A percentile compares a stretch with the other conserved stretches of the same genome.
Conservation (phyloP, 305 asterid species). For the Coffea humblotiana region DNA sequence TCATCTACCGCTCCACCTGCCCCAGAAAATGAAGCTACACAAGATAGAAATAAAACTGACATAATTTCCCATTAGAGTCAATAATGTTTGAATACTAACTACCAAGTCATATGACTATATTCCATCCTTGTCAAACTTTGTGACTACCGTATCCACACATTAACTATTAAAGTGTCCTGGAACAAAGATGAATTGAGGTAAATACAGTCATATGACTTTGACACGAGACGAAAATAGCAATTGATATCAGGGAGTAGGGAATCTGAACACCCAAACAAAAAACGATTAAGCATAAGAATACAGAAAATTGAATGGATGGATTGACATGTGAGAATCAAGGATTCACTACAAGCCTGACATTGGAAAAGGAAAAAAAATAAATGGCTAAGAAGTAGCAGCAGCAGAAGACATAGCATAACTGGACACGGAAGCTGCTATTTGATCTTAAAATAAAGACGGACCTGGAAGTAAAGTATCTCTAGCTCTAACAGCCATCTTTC, state of each 20-base stretch:
- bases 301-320: background rate
- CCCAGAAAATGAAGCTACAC: too few species aligned
- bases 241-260: background rate
- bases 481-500: slow-evolving; percentile 95
- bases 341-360: background rate
- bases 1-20: background rate
- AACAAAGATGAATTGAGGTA: background rate
- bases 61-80: background rate
- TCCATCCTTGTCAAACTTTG: background rate
- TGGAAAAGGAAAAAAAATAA: background rate
- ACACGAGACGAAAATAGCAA: background rate
- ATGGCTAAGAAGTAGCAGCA: too few species aligned
- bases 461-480: slow-evolving; percentile 82
- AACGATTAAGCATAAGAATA: background rate
- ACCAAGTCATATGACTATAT: background rate
- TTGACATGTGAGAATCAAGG: background rate
- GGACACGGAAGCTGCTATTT: slow-evolving; percentile 15
- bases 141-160: background rate
- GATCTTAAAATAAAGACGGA: slow-evolving; percentile 35
- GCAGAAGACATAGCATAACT: background rate
- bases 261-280: background rate
- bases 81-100: background rate
- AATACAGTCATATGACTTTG: background rate
- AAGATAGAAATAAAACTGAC: background rate
- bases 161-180: background rate